phyloP scores from a whole-genome alignment of 768 basidiomycete genomes.

The Tylopilus balloui region DNA sequence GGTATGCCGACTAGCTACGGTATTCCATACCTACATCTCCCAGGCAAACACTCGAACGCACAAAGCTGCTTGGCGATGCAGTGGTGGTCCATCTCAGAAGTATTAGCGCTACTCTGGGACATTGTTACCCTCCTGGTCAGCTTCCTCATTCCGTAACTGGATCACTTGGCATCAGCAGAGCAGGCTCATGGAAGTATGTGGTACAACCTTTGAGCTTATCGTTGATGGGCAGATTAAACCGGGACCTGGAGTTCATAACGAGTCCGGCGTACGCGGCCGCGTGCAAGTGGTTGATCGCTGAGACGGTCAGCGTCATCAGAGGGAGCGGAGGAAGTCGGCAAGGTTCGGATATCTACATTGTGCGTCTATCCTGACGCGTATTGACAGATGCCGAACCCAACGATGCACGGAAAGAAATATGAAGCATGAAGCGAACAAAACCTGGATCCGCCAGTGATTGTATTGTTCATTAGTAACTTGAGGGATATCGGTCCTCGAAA shows the following conservation, averaged over 20 bases:
- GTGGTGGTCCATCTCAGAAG: no score
- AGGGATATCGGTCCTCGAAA: not conserved
- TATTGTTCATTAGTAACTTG: not conserved
- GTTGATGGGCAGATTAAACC: not conserved
- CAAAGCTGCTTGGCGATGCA: no score
- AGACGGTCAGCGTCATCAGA: not conserved
- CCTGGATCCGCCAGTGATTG: not conserved
- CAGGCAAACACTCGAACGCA: no score
- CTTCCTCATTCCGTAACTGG: no score
- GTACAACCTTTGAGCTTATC: conserved; percentile 23
- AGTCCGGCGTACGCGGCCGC: not conserved
- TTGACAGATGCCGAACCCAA: not conserved
- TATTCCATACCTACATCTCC: no score
- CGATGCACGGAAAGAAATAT: not conserved
- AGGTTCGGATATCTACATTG: not conserved
- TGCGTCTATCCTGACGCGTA: not conserved
- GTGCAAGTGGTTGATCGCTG: not conserved
- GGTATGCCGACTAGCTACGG: no score
- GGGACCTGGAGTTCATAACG: not conserved
- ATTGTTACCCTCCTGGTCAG: no score
- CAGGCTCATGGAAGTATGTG: no score
- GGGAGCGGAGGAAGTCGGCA: not conserved
- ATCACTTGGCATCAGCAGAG: no score
- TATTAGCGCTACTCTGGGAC: no score
- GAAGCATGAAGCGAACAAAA: not conserved